Base-by-base conservation (phyloP, 2,329 filamentous ascomycete species). In the Amauroascus verrucosus region DNA sequence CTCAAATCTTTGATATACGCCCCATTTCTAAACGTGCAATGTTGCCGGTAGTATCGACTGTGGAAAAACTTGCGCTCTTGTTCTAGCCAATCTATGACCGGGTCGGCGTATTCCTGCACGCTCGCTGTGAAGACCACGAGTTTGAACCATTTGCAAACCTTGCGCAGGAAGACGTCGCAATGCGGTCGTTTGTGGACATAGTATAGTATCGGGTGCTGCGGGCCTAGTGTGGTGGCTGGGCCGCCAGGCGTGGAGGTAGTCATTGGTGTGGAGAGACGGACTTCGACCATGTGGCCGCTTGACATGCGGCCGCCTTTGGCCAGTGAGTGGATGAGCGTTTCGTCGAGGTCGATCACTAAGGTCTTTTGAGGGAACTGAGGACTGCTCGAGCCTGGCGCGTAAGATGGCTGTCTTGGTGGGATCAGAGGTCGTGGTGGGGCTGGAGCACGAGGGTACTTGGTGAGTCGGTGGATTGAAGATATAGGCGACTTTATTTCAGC, bases 1-100 rank as follows among this genome's bases (percentile, higher is more conserved):
- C 88, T 93, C 54, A 98, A 76, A 71, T 98, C 93, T 70, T 98
- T 98, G 76, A 98, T 97, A 66, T 96, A 98, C 30, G 91, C 90
- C 48, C 91, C 91, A 62, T 96, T 93, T 51, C 93, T 81, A 66
- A 88, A 89, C 20, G 93, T 97, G 75, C 93, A 98, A 70, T 98
- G 91, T 68, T 98, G 93, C 53, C 93, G 82, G 71, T 98, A 98
- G 73, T 93, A 97, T 60, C 93, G 78, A 38, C 84, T 88, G 33
- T 86, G 86, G 71, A 98, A 98, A 74, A 88, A 97, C 72, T 97
- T 97, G 64, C 90, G 83, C 71, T 98, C 93, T 60, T 88, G 84
- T 72, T 98, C 93, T 56, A 98, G 79, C 89, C 90, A 97, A 76
- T 98, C 93, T 66, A 98, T 97, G 54, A 98, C 93, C 0, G 93